Evolutionary conservation across 495 filamentous ascomycete species (phyloP).

Genomic region (Aspergillus taichungensis): DNA sequence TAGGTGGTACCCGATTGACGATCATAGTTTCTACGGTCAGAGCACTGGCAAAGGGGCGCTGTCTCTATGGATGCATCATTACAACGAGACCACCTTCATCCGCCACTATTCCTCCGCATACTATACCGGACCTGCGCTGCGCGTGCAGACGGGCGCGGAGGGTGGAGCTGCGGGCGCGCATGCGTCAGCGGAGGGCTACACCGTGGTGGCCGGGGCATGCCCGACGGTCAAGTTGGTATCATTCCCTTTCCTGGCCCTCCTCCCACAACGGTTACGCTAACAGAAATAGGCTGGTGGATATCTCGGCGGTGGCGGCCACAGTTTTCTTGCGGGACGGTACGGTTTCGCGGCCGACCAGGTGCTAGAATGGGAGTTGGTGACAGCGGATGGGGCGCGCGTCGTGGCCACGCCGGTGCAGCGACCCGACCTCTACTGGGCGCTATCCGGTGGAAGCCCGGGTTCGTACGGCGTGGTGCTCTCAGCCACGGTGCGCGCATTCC

Average conservation of each 20-base stretch:
- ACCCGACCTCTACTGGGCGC: constrained; percentile 55
- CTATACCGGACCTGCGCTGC: constrained; percentile 42
- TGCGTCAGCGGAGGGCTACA: constrained; percentile 15
- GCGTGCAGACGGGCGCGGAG: constrained; percentile 45
- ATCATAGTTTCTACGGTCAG: no score
- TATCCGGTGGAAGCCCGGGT: constrained; percentile 54
- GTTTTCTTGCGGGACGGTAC: constrained; percentile 34
- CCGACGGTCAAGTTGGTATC: constrained; percentile 13
- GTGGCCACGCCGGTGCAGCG: constrained; percentile 41
- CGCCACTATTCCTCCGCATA: constrained; percentile 18
- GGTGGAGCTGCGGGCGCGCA: constrained; percentile 34
- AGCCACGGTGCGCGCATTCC: constrained; percentile 32
- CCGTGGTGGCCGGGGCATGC: constrained; percentile 13
- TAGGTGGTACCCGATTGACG: no score
- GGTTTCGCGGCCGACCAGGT: constrained; percentile 56
- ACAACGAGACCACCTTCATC: constrained; percentile 30
- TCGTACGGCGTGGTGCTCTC: constrained; percentile 52
- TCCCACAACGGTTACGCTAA: no score
- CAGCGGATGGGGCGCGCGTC: constrained; percentile 34
- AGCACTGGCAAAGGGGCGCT: constrained; percentile 38
- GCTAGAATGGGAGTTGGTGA: constrained; percentile 51
- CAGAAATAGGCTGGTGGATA: constrained; percentile 36
- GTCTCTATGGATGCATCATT: constrained; percentile 42
- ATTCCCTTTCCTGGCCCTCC: no score
- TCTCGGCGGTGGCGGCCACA: constrained; percentile 50